Evolutionary conservation across 768 basidiomycete species (phyloP).

Genomic region (Cystobasidium ongulense): DNA sequence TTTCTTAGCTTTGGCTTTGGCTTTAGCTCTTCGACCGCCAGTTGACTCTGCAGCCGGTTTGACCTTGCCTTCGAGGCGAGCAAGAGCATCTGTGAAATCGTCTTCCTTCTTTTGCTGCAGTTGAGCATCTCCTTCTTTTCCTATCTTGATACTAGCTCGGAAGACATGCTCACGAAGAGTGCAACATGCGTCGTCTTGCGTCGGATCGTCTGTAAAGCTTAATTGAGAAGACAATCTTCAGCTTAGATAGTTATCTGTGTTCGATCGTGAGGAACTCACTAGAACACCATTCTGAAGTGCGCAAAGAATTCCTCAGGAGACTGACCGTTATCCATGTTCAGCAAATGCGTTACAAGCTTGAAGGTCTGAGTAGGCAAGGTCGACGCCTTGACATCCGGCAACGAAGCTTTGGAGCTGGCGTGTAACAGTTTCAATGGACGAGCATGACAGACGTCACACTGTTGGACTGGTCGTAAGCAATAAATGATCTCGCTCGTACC

Average conservation of each 20-base stretch:
- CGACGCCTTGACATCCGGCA: background rate
- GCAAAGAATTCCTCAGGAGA: constrained; percentile 28
- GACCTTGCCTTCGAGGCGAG: constrained; percentile 21
- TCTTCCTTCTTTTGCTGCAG: constrained; percentile 21
- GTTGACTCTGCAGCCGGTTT: background rate
- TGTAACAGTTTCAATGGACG: constrained; percentile 7
- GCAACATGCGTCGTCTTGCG: constrained; percentile 2
- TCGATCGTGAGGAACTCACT: background rate
- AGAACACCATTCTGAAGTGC: constrained; percentile 22
- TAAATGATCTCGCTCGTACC: constrained; percentile 20
- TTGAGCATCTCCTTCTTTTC: constrained; percentile 20
- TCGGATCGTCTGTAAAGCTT: background rate
- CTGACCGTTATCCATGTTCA: background rate
- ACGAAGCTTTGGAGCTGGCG: background rate
- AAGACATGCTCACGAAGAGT: constrained; percentile 8
- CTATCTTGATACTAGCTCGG: constrained; percentile 26
- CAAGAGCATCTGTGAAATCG: constrained; percentile 13
- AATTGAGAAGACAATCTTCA: too few relatives aligned
- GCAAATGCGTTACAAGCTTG: background rate
- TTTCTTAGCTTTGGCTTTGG: background rate
- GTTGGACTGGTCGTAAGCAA: background rate
- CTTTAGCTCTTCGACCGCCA: background rate
- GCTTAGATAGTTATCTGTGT: too few relatives aligned
- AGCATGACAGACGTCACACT: background rate
- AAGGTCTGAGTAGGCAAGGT: constrained; percentile 20